phyloP scores from a whole-genome alignment of 2,329 filamentous ascomycete genomes.

The Neonectria faginata region DNA sequence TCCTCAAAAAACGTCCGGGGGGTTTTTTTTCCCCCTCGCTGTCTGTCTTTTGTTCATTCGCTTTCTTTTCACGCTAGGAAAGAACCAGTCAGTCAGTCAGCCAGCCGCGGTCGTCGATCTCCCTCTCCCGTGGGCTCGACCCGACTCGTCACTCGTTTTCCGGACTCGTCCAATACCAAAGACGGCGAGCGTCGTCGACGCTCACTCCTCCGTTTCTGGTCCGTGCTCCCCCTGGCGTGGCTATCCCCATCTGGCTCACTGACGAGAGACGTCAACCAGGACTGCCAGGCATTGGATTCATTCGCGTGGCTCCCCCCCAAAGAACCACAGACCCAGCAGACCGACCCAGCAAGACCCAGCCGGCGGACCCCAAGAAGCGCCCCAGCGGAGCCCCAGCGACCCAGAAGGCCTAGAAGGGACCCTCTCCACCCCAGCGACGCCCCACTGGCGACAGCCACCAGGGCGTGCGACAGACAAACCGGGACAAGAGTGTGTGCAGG shows the following conservation, averaged over 20 bases:
- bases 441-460: constrained; percentile 32
- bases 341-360: constrained; percentile 36
- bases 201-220: not conserved
- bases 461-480: constrained; percentile 23
- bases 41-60: constrained; percentile 2
- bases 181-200: constrained; percentile 6
- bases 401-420: constrained; percentile 35
- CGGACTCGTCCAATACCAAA: constrained; percentile 7
- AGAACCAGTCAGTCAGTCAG: not conserved
- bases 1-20: constrained; percentile 10
- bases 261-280: constrained; percentile 27
- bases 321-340: constrained; percentile 28
- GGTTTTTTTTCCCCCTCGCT: not conserved
- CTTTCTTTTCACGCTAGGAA: constrained; percentile 20
- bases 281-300: constrained; percentile 25
- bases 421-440: constrained; percentile 34
- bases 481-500: constrained; percentile 26
- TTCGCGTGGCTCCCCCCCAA: constrained; percentile 23
- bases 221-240: constrained; percentile 4
- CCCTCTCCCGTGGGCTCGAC: constrained; percentile 2
- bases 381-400: constrained; percentile 34
- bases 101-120: constrained; percentile 7
- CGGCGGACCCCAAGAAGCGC: constrained; percentile 40
- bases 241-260: constrained; percentile 23
- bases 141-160: constrained; percentile 18